Percentiles rank a stretch among this genome's conserved stretches.
Evolutionary conservation across 495 filamentous ascomycete species (phyloP).

Genomic region (Glonium stellatum): DNA sequence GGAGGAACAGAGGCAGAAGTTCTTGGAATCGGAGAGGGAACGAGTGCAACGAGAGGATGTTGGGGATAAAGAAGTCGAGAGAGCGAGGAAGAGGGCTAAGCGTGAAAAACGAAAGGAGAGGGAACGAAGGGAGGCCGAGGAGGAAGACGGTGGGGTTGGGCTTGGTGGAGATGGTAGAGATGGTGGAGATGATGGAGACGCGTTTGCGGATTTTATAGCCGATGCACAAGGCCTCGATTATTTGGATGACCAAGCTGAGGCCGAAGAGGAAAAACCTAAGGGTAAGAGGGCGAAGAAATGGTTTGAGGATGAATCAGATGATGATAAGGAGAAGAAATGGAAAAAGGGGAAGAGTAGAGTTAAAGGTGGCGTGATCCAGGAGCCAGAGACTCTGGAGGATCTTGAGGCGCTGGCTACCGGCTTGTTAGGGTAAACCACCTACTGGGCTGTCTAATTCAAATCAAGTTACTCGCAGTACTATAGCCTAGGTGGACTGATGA

Average conservation of each 20-base stretch:
- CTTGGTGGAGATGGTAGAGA: constrained; percentile 22
- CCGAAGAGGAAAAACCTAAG: constrained; percentile 12
- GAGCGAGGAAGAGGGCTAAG: constrained; percentile 77
- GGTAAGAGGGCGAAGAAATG: constrained; percentile 40
- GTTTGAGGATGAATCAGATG: constrained; percentile 36
- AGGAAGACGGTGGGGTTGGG: constrained; percentile 33
- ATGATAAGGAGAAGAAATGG: constrained; percentile 40
- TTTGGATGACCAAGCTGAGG: too few relatives aligned
- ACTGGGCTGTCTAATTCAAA: background rate
- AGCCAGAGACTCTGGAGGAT: constrained; percentile 82
- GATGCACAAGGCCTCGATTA: constrained; percentile 27
- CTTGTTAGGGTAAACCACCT: constrained; percentile 47
- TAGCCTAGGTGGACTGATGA: too few relatives aligned
- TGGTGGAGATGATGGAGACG: constrained; percentile 25
- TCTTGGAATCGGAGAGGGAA: constrained; percentile 64
- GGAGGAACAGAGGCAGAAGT: constrained; percentile 64
- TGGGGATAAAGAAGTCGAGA: constrained; percentile 71
- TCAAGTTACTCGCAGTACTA: too few relatives aligned
- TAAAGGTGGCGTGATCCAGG: constrained; percentile 49
- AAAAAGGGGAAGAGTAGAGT: constrained; percentile 39
- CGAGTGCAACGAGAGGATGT: constrained; percentile 72
- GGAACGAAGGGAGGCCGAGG: constrained; percentile 51
- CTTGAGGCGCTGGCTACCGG: constrained; percentile 82
- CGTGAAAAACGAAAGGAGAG: constrained; percentile 74
- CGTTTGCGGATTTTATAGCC: constrained; percentile 29